Conservation (phyloP, 1,139 yeast genomes). For the Suhomyces bribrorum region DNA sequence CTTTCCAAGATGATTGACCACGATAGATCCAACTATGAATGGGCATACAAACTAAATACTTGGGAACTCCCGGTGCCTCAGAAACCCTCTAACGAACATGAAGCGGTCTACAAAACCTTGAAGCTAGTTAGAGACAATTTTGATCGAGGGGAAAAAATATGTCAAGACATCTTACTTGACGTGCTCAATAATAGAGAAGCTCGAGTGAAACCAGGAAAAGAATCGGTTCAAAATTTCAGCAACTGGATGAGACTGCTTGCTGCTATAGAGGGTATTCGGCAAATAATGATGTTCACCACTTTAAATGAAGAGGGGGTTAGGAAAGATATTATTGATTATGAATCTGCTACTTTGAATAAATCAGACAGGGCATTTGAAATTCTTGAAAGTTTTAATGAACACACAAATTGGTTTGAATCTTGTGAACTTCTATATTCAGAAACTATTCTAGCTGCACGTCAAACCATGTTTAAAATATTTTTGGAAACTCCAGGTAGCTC, state of each 20-base stretch:
- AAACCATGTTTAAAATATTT: constrained; percentile 32
- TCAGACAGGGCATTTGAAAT: constrained; percentile 2
- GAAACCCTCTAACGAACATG: constrained; percentile 35
- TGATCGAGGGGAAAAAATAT: constrained; percentile 12
- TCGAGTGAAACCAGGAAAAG: constrained; percentile 15
- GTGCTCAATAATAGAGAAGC: constrained; percentile 18
- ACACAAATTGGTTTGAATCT: constrained; percentile 40
- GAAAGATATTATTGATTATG: too few relatives aligned
- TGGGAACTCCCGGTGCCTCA: constrained; percentile 65
- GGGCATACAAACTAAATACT: constrained; percentile 70
- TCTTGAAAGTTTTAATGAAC: constrained; percentile 8
- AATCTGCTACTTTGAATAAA: too few relatives aligned
- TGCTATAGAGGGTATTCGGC: constrained; percentile 28
- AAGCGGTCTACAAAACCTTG: constrained; percentile 48
- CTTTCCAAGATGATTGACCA: constrained; percentile 37
- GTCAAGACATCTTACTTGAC: constrained; percentile 22
- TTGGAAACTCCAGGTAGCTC: constrained; percentile 6
- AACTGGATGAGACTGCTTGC: constrained; percentile 43
- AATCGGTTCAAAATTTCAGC: constrained; percentile 15
- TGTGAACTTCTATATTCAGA: constrained; percentile 41
- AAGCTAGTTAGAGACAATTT: constrained; percentile 42
- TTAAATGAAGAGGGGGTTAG: background rate
- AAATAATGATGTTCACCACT: constrained; percentile 8
- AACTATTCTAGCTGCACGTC: constrained; percentile 43
- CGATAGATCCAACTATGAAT: constrained; percentile 30